These are phyloP conservation scores for Talaromyces borbonicus DNA, from an alignment of 495 filamentous ascomycete species.

Conservation along the genomic window DNA sequence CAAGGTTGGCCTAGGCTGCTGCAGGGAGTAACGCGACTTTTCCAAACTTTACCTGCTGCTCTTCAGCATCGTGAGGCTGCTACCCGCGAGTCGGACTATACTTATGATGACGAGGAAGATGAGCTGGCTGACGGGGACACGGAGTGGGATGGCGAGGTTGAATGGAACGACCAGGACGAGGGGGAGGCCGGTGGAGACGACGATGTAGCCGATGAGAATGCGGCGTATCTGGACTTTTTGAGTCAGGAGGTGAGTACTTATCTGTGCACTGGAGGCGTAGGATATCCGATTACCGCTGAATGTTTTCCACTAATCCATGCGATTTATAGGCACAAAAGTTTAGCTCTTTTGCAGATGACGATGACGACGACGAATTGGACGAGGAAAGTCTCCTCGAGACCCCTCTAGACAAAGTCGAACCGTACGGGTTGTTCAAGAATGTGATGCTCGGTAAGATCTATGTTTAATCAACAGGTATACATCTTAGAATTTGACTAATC, in stretches of 20 bases:
- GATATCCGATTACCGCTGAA: not conserved
- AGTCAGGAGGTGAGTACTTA: constrained; percentile 63
- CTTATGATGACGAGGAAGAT: constrained; percentile 60
- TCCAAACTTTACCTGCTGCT: constrained; percentile 82
- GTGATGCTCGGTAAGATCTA: constrained; percentile 73
- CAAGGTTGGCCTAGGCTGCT: constrained; percentile 95
- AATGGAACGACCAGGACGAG: constrained; percentile 61
- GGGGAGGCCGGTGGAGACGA: constrained; percentile 42
- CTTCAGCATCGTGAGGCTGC: constrained; percentile 86
- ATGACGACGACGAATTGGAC: constrained; percentile 84
- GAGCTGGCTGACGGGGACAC: constrained; percentile 67
- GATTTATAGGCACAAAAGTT: constrained; percentile 74
- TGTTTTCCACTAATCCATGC: constrained; percentile 9
- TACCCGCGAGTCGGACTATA: constrained; percentile 79
- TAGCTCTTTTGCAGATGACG: constrained; percentile 51
- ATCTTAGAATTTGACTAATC: not conserved
- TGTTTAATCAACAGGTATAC: too few relatives aligned
- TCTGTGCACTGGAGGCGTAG: too few relatives aligned
- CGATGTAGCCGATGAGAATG: constrained; percentile 80
- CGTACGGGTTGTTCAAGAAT: constrained; percentile 76
- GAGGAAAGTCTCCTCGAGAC: constrained; percentile 89
- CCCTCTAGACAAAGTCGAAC: constrained; percentile 87
- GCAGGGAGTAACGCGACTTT: constrained; percentile 81
- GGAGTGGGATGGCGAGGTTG: constrained; percentile 54
- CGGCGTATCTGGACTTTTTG: constrained; percentile 90